Base-by-base conservation (phyloP, 805 yeast species). In the Helenozyma baotianmanensis region DNA sequence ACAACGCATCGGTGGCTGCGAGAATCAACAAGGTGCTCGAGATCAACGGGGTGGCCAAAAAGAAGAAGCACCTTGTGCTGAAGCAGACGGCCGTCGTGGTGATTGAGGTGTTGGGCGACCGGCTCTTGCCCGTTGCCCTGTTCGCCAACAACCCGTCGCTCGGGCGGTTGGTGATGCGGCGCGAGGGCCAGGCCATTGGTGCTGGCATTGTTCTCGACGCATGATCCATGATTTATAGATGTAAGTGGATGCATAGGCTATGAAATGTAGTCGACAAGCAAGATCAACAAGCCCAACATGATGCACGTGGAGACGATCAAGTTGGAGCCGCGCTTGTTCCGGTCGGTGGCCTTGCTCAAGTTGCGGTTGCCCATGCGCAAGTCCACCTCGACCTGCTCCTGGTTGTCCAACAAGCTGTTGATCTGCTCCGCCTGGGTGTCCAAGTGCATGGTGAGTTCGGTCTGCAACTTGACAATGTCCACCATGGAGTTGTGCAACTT, bases 391-490 rank as follows among this genome's bases (percentile, higher is more conserved):
- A 85, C 75, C 40, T 76, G 76, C 39, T 76, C 78, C 39, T 84
- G 89, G 39, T 79, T 79, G 38, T 79, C 81, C 29, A 78, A 56
- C 41, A 88, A 62, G 24, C 68, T 63, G 30, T 73, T 68, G 11
- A 88, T 82, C 52, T 75, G 79, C 33, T 81, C 82, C 5, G 82
- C 76, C 57, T 88, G 97, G 1, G 75, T 56, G 15, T 76, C 74
- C 29, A 88, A 64, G 52, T 89, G 95, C 34, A 79, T 65, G 9
- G 85, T 71, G 33, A 88, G 64, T 50, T 85, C 92, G 15, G 79
- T 68, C 50, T 88, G 90, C 40, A 89, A 56, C 34, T 79, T 74
- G 1, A 88, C 72, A 26, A 89, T 80, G 50, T 86, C 96, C 27
- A 78, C 53, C 56, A 82, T 77, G 2, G 85, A 73, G 17, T 62